Percentiles rank a stretch among this genome's conserved stretches.
Evolutionary conservation across 768 basidiomycete genomes (phyloP).

Genomic region (Russula foetens): DNA sequence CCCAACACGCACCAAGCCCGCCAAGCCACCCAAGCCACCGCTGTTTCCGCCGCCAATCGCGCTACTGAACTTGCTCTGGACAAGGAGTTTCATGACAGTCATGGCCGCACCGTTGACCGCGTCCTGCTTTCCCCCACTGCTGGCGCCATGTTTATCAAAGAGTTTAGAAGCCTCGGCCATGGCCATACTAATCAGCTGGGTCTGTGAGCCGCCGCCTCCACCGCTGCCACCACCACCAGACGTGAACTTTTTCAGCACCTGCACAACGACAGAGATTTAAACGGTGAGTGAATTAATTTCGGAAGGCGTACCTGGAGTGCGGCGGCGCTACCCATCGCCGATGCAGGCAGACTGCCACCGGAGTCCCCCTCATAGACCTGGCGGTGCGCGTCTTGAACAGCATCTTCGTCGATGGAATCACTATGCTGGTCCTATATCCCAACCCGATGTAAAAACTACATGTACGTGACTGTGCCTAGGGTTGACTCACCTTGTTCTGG

Average conservation of each 20-base stretch:
- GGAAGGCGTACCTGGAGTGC: conserved; percentile 50
- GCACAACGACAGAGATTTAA: not conserved
- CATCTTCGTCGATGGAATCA: conserved; percentile 59
- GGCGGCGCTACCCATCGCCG: conserved; percentile 66
- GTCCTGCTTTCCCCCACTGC: conserved; percentile 70
- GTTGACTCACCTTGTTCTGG: conserved; percentile 40
- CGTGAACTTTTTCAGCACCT: conserved; percentile 65
- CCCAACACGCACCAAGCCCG: conserved; percentile 27
- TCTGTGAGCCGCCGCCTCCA: conserved; percentile 41
- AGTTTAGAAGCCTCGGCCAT: conserved; percentile 77
- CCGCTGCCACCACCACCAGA: conserved; percentile 31
- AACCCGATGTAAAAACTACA: not conserved
- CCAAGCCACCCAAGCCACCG: conserved; percentile 55
- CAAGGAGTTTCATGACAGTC: conserved; percentile 78
- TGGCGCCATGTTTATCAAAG: conserved; percentile 61
- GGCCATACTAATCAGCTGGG: conserved; percentile 71
- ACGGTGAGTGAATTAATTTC: not conserved
- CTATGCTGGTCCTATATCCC: conserved; percentile 40
- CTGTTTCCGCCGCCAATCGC: conserved; percentile 55
- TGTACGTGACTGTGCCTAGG: not conserved
- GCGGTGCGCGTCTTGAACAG: conserved; percentile 51
- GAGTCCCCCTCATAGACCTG: conserved; percentile 51
- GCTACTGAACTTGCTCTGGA: conserved; percentile 54
- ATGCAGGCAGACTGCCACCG: conserved; percentile 46
- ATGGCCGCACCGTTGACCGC: conserved; percentile 78